Percentiles rank a stretch among this genome's conserved stretches.
Conservation (phyloP, 2,329 filamentous ascomycete species). For the Erysiphe pulchra region DNA sequence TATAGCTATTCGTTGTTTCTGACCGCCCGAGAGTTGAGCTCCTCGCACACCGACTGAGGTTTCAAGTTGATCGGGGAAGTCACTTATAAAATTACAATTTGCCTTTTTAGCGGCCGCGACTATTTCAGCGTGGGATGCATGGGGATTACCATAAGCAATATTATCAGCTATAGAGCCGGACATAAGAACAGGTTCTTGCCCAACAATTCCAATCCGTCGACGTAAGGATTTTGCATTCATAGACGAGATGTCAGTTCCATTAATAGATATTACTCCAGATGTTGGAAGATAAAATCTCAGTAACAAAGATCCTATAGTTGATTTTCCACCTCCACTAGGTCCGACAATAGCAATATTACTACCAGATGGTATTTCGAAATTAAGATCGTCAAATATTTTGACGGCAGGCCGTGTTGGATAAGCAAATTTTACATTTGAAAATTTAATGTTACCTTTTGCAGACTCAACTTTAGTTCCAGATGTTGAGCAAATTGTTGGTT, state of each 20-base stretch:
- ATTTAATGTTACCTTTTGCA: constrained; percentile 70
- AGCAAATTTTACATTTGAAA: constrained; percentile 63
- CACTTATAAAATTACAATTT: constrained; percentile 89
- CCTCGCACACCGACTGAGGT: constrained; percentile 81
- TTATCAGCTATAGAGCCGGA: constrained; percentile 68
- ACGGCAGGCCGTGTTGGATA: constrained; percentile 90
- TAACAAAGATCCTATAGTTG: constrained; percentile 76
- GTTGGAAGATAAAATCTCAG: constrained; percentile 78
- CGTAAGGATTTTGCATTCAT: constrained; percentile 90
- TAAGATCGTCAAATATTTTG: constrained; percentile 65
- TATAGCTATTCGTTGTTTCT: constrained; percentile 96
- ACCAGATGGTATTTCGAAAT: constrained; percentile 78
- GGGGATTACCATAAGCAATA: constrained; percentile 71
- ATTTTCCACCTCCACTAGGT: constrained; percentile 87
- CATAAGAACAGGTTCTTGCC: constrained; percentile 85
- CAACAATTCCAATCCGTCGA: constrained; percentile 79
- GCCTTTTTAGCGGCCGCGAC: constrained; percentile 68
- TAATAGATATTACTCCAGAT: constrained; percentile 52
- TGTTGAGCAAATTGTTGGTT: constrained; percentile 69
- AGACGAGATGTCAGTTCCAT: constrained; percentile 53
- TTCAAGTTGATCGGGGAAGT: constrained; percentile 87
- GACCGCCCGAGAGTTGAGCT: constrained; percentile 80
- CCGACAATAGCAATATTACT: constrained; percentile 93
- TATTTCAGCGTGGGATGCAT: constrained; percentile 56
- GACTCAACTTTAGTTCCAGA: constrained; percentile 55